Evolutionary conservation across 148 eudicot species (phyloP).

Genomic region (Camellia japonica): DNA sequence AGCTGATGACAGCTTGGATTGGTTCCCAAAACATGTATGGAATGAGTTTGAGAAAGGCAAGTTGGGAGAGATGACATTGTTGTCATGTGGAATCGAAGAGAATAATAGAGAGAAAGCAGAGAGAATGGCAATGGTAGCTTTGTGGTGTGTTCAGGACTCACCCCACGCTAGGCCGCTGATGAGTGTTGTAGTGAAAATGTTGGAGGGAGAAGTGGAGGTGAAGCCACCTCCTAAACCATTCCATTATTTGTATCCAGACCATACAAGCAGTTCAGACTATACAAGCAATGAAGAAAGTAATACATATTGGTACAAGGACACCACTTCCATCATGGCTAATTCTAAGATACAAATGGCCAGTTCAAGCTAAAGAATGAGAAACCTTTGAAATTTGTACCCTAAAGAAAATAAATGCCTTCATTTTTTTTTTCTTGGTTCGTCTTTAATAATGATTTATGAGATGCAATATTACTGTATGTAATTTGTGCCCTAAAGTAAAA

Average conservation of each 20-base stretch:
- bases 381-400: neutral
- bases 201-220: conserved; percentile 12
- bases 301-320: conserved; percentile 5
- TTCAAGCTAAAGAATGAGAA: neutral
- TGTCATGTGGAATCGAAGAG: neutral
- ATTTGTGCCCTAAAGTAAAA: no score
- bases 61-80: neutral
- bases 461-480: no score
- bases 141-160: conserved; percentile 12
- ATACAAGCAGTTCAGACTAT: neutral
- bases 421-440: neutral
- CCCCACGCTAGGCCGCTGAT: neutral
- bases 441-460: no score
- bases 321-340: neutral
- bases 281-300: neutral
- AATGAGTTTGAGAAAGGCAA: conserved; percentile 4
- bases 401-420: neutral
- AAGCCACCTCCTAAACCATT: conserved; percentile 13
- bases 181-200: conserved; percentile 8
- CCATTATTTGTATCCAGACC: neutral
- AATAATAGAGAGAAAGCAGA: neutral
- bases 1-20: neutral
- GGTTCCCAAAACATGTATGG: conserved; percentile 7
- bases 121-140: conserved; percentile 11
- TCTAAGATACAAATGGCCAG: conserved; percentile 3